phyloP scores from a whole-genome alignment of 2,329 filamentous ascomycete species.

The Aspergillus arachidicola region DNA sequence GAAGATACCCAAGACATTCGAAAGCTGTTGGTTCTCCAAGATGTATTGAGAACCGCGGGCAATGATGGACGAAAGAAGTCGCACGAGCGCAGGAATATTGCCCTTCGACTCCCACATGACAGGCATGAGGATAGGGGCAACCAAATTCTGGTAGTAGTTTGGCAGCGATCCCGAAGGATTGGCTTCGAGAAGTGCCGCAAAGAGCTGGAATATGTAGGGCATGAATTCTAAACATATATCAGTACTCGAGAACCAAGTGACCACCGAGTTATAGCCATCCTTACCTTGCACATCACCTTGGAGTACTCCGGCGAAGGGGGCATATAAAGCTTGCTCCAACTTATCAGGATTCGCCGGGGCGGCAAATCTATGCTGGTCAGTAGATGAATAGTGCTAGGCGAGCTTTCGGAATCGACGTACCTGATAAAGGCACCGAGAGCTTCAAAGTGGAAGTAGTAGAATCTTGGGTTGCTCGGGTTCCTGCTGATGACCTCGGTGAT shows the following conservation, averaged over 20 bases:
- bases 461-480: slow-evolving; percentile 95
- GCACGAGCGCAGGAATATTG: slow-evolving; percentile 87
- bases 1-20: slow-evolving; percentile 91
- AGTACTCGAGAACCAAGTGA: slow-evolving; percentile 24
- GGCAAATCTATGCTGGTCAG: slow-evolving; percentile 55
- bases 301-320: slow-evolving; percentile 79
- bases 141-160: slow-evolving; percentile 75
- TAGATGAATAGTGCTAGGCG: not conserved
- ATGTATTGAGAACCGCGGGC: slow-evolving; percentile 74
- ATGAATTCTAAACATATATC: slow-evolving; percentile 71
- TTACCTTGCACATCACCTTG: slow-evolving; percentile 77
- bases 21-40: slow-evolving; percentile 75
- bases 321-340: slow-evolving; percentile 79
- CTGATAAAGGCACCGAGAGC: slow-evolving; percentile 85
- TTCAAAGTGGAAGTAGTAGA: slow-evolving; percentile 99
- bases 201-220: slow-evolving; percentile 94
- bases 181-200: slow-evolving; percentile 85
- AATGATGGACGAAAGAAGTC: slow-evolving; percentile 81
- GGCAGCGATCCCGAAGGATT: slow-evolving; percentile 79
- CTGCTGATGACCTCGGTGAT: slow-evolving; percentile 91
- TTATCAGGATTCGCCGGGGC: slow-evolving; percentile 69
- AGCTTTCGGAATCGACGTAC: slow-evolving; percentile 35
- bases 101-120: slow-evolving; percentile 87
- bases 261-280: slow-evolving; percentile 17
- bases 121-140: slow-evolving; percentile 78